Percentiles rank a stretch among this genome's conserved stretches.
These are phyloP conservation scores for Balansia obtecta DNA, from an alignment of 2,329 filamentous ascomycete species.

Conservation along the genomic window DNA sequence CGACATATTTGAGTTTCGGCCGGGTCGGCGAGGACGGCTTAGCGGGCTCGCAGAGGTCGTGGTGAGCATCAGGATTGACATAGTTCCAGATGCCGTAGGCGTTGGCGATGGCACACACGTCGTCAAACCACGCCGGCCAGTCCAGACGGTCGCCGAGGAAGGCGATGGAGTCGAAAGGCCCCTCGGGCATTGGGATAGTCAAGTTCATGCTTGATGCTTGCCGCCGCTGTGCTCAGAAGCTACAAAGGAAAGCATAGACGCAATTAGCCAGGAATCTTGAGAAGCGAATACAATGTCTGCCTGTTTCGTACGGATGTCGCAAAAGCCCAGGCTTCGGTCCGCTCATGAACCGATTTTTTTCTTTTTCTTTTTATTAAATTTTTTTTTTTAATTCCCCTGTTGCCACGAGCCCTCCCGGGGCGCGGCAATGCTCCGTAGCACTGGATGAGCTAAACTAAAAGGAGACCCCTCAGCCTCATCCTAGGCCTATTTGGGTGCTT, in stretches of 20 bases:
- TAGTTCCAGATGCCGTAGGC: slow-evolving; percentile 7
- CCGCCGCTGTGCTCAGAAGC: background rate
- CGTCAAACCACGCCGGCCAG: slow-evolving; percentile 8
- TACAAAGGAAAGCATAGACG: background rate
- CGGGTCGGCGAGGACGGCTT: slow-evolving; percentile 1
- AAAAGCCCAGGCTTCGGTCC: background rate
- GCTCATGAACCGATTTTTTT: background rate
- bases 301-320: background rate
- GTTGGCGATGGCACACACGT: slow-evolving; percentile 4
- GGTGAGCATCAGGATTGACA: slow-evolving; percentile 5
- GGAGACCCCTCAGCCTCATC: no score
- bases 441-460: no score
- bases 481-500: no score
- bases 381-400: no score
- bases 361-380: background rate
- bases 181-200: background rate
- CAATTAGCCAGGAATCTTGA: background rate
- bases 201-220: slow-evolving; percentile 4
- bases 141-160: slow-evolving; percentile 5
- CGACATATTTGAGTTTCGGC: background rate
- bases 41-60: slow-evolving; percentile 1
- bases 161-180: slow-evolving; percentile 1
- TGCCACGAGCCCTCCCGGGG: no score
- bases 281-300: background rate
- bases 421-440: no score